These are phyloP conservation scores for Starmerella potacharoeniae DNA, from an alignment of 805 yeast genomes.

Conservation along the genomic window DNA sequence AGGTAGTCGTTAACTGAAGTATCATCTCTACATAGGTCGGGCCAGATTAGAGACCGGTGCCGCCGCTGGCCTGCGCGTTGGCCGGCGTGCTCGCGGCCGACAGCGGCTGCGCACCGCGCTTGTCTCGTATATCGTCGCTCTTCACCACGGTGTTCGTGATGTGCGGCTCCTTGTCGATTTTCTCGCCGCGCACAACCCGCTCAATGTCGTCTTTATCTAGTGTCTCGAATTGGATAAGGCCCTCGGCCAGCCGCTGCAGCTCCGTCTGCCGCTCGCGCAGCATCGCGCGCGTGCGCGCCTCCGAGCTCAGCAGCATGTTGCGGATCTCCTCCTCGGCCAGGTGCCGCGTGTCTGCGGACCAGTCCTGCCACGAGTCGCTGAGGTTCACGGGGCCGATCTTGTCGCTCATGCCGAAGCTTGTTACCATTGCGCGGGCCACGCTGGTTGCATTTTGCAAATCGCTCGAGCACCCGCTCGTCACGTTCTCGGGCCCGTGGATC, in stretches of 20 bases:
- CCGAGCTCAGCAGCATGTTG: constrained; percentile 59
- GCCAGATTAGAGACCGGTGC: not conserved
- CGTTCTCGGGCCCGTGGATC: constrained; percentile 81
- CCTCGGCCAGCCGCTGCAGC: constrained; percentile 80
- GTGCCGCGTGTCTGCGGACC: constrained; percentile 84
- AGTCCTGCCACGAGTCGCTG: constrained; percentile 83
- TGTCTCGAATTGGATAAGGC: constrained; percentile 89
- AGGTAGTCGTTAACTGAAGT: not conserved
- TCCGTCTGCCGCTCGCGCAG: constrained; percentile 54
- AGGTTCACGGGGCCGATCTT: constrained; percentile 84
- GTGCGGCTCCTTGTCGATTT: constrained; percentile 54
- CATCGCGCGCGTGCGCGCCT: constrained; percentile 62
- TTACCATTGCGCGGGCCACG: constrained; percentile 94
- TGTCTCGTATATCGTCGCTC: constrained; percentile 27
- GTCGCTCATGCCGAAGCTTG: constrained; percentile 92
- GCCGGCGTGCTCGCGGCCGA: not conserved
- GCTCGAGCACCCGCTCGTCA: constrained; percentile 89
- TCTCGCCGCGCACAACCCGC: constrained; percentile 69
- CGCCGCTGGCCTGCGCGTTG: constrained; percentile 1
- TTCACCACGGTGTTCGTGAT: constrained; percentile 67
- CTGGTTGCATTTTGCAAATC: constrained; percentile 83
- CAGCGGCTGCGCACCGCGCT: constrained; percentile 14
- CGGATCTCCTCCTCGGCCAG: constrained; percentile 90
- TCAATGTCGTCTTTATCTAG: constrained; percentile 84
- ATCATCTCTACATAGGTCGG: not conserved